Percentiles rank a stretch among this genome's conserved stretches.
Conservation (phyloP, 331 rosid genomes). For the Dryas integrifolia region DNA sequence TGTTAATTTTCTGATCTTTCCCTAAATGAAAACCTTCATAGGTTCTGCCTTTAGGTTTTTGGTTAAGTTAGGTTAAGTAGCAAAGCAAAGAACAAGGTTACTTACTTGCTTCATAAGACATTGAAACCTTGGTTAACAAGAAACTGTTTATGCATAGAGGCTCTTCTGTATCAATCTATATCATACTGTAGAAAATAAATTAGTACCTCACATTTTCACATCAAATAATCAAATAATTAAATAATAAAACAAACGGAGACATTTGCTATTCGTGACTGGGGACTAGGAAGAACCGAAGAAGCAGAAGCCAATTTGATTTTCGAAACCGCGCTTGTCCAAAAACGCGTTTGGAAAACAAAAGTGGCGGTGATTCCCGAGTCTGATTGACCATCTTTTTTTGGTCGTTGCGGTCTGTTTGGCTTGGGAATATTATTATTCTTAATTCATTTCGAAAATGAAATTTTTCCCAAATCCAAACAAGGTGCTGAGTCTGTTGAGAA, state of each 20-base stretch:
- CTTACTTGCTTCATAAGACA: background rate
- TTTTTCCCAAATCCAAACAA: slow-evolving; percentile 13
- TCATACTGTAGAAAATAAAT: too few species aligned
- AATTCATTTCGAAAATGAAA: slow-evolving; percentile 23
- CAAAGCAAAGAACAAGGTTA: slow-evolving; percentile 19
- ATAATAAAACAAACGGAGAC: too few species aligned
- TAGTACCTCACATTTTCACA: too few species aligned
- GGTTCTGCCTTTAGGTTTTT: background rate
- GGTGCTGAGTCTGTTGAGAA: slow-evolving; percentile 21
- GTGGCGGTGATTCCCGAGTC: too few species aligned
- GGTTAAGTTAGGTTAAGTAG: too few species aligned
- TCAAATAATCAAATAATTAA: background rate
- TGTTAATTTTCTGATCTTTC: too few species aligned
- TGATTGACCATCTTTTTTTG: background rate
- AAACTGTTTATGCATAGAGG: background rate
- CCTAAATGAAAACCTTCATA: background rate
- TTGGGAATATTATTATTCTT: too few species aligned
- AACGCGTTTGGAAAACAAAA: background rate
- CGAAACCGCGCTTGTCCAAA: background rate
- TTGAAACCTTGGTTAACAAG: background rate
- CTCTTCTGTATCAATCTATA: background rate
- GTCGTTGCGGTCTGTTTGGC: background rate
- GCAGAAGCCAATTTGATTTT: background rate
- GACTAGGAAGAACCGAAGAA: background rate
- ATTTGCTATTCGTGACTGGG: too few species aligned